These are phyloP conservation scores for Akanthomyces uredinophilus DNA, from an alignment of 2,329 filamentous ascomycete genomes.

Conservation along the genomic window DNA sequence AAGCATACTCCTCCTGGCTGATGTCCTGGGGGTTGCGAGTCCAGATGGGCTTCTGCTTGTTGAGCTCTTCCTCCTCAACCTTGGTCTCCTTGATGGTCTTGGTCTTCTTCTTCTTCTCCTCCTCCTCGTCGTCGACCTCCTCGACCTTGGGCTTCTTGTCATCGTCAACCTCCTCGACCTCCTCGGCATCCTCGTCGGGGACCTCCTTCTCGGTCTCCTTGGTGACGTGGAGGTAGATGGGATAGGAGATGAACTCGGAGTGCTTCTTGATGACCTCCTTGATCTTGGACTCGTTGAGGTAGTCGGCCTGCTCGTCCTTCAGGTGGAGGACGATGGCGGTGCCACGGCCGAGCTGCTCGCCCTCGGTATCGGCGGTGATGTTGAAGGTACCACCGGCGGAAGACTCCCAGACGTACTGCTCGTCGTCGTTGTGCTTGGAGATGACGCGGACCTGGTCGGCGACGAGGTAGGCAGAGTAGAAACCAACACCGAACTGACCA, in stretches of 20 bases:
- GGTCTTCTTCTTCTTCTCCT: constrained; percentile 93
- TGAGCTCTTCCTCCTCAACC: constrained; percentile 98
- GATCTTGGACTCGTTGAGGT: constrained; percentile 97
- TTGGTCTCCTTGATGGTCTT: constrained; percentile 99
- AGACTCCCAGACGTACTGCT: constrained; percentile 99
- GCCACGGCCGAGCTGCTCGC: constrained; percentile 85
- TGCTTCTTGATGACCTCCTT: constrained; percentile 99
- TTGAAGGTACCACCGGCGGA: constrained; percentile 96
- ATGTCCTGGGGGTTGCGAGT: constrained; percentile 97
- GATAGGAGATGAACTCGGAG: constrained; percentile 99
- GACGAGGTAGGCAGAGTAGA: constrained; percentile 99
- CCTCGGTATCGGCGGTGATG: constrained; percentile 83
- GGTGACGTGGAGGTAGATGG: constrained; percentile 98
- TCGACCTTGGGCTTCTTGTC: constrained; percentile 96
- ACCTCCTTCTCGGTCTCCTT: constrained; percentile 99
- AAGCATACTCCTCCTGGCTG: constrained; percentile 89
- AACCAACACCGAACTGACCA: constrained; percentile 99
- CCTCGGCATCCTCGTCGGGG: constrained; percentile 88
- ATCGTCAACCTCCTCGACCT: constrained; percentile 61
- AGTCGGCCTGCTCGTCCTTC: constrained; percentile 98
- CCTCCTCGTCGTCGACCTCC: constrained; percentile 82
- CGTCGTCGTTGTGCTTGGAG: constrained; percentile 99
- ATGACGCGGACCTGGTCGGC: constrained; percentile 92
- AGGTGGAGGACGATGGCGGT: constrained; percentile 98
- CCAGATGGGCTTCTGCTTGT: constrained; percentile 99